phyloP scores from a whole-genome alignment of 805 yeast genomes.

The Lipomyces japonicus region DNA sequence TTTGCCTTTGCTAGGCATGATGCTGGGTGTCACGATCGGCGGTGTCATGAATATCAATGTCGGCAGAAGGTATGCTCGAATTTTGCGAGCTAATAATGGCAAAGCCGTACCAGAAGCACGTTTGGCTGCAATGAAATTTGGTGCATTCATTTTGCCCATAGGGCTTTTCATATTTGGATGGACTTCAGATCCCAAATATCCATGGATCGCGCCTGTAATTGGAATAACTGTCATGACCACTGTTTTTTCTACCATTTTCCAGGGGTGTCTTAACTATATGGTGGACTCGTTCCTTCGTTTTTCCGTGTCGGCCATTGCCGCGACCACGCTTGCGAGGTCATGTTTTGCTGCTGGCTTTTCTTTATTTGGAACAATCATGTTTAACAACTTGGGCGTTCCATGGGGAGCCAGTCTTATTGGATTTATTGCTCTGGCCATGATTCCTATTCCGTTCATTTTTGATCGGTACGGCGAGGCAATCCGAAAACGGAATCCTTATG shows the following conservation, averaged over 20 bases:
- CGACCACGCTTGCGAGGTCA: slow-evolving; percentile 58
- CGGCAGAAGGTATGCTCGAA: slow-evolving; percentile 33
- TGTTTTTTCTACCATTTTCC: slow-evolving; percentile 56
- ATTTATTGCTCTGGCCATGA: slow-evolving; percentile 44
- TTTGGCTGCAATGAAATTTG: slow-evolving; percentile 51
- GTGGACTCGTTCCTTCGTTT: slow-evolving; percentile 56
- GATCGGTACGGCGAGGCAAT: slow-evolving; percentile 47
- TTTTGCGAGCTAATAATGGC: slow-evolving; percentile 39
- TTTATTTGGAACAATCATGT: slow-evolving; percentile 53
- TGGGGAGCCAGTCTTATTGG: slow-evolving; percentile 59
- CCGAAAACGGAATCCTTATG: slow-evolving; percentile 33
- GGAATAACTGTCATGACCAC: slow-evolving; percentile 52
- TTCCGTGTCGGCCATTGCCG: slow-evolving; percentile 65
- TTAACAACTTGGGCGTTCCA: slow-evolving; percentile 46
- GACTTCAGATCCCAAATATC: slow-evolving; percentile 47
- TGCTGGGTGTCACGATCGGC: slow-evolving; percentile 38
- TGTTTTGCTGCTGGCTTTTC: slow-evolving; percentile 61
- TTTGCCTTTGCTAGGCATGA: slow-evolving; percentile 37
- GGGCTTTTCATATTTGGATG: slow-evolving; percentile 63
- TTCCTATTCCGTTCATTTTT: slow-evolving; percentile 57
- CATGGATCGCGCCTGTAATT: slow-evolving; percentile 56
- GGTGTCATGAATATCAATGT: slow-evolving; percentile 34
- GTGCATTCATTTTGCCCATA: slow-evolving; percentile 43
- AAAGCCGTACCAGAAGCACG: slow-evolving; percentile 58
- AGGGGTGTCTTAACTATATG: slow-evolving; percentile 56